Base-by-base conservation (phyloP, 2,329 filamentous ascomycete genomes). In the Ilyonectria sp. region DNA sequence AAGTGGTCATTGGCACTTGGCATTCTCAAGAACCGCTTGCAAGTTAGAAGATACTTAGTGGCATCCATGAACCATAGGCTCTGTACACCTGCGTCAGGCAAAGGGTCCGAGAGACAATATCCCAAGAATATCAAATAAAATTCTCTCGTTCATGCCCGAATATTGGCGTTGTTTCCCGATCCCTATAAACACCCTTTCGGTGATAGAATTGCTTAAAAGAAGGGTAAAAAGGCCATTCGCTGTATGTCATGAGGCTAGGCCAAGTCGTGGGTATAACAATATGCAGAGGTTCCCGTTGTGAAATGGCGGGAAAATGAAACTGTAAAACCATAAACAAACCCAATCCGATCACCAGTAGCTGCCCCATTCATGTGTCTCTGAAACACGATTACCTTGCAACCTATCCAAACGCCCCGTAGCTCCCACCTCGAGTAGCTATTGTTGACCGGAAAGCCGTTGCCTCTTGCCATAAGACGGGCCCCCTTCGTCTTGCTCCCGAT, bases 401-500 rank as follows among this genome's bases (percentile, higher is more conserved):
- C 53, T 56, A 55, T 44, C 63, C 56, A 50, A 74, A 76, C 74
- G 69, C 70, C 74, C 50, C 49, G 44, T 54, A 55, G 13, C 29
- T 55, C 40, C 43, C 58, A 58, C 52, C 31, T 52, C 29, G 46
- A 58, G 15, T 29, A 35, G 35, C 64, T 69, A 74, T 65, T 68
- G 58, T 33, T 66, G 71, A 23, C 53, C 53, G 15, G 69, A 74
- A 29, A 71, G 71, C 26, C 75, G 69, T 29, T 70, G 70, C 52
- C 68, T 72, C 60, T 74, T 76, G 49, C 73, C 70, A 37, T 76
- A 71, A 6, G 68, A 54, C 23, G 46, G 33, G 1, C 74, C 71
- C 21, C 60, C 67, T 3, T 74, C 80, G 10, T 82, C 81, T 3
- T 82, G 81, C 2, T 84, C 82, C 3, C 83, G 84, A 19, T 85